Evolutionary conservation across 2,329 filamentous ascomycete species (phyloP).

Genomic region (Aspergillus puulaauensis): DNA sequence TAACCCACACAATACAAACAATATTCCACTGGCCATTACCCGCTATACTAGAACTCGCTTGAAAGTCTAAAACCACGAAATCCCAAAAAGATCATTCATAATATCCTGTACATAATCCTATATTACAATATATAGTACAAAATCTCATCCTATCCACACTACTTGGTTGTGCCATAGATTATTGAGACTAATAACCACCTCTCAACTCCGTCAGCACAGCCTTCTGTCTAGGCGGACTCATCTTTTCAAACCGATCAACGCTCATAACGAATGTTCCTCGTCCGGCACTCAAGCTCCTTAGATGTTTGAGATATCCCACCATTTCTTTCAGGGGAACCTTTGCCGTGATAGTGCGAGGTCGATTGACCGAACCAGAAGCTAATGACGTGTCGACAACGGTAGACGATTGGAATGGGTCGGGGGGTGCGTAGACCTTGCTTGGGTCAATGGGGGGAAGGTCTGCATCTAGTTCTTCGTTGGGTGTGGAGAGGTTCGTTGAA

Average conservation of each 20-base stretch:
- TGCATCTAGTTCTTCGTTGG: constrained; percentile 18
- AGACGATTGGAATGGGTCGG: constrained; percentile 67
- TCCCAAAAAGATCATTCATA: not conserved
- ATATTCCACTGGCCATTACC: too few relatives aligned
- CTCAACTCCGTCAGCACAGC: constrained; percentile 51
- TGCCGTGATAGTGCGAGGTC: constrained; percentile 70
- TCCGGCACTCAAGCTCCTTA: constrained; percentile 85
- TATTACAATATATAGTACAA: not conserved
- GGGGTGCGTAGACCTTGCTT: constrained; percentile 77
- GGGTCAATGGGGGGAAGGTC: constrained; percentile 61
- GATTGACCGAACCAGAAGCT: constrained; percentile 31
- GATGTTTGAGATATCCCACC: constrained; percentile 87
- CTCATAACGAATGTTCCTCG: constrained; percentile 75
- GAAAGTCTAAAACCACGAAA: not conserved
- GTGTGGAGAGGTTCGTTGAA: constrained; percentile 24
- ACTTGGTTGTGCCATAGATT: not conserved
- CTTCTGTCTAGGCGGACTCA: constrained; percentile 61
- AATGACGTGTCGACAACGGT: constrained; percentile 24
- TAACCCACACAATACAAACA: too few relatives aligned
- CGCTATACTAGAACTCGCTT: not conserved
- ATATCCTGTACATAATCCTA: not conserved
- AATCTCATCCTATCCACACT: not conserved
- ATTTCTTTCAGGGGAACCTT: constrained; percentile 94
- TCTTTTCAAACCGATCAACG: constrained; percentile 69
- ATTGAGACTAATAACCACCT: constrained; percentile 28